These are phyloP conservation scores for Eucalyptus tenuipes DNA, from an alignment of 345 rosid genomes.

Conservation along the genomic window DNA sequence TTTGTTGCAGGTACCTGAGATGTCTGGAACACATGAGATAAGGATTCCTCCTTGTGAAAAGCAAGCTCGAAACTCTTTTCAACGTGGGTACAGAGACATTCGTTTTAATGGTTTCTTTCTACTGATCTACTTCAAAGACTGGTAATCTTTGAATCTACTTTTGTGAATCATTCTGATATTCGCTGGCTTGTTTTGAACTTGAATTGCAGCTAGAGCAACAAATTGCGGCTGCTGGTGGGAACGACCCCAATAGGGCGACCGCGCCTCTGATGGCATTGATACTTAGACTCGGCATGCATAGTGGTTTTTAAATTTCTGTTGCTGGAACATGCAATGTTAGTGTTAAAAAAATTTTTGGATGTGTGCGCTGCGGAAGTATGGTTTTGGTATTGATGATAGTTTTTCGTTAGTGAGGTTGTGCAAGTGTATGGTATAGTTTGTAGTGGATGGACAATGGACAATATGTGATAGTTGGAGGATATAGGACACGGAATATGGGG, in stretches of 20 bases:
- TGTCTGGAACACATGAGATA: conserved; percentile 75
- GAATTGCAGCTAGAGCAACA: conserved; percentile 72
- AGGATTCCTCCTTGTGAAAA: conserved; percentile 57
- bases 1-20: conserved; percentile 45
- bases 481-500: too few relatives aligned
- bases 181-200: neutral
- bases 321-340: neutral
- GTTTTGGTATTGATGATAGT: too few relatives aligned
- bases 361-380: too few relatives aligned
- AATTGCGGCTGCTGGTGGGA: conserved; percentile 74
- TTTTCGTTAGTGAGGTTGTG: too few relatives aligned
- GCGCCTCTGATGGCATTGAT: neutral
- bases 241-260: conserved; percentile 13
- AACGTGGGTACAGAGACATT: conserved; percentile 24
- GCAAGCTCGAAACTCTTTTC: conserved; percentile 66
- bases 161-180: neutral
- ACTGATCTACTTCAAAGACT: neutral
- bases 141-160: neutral
- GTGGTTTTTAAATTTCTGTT: neutral
- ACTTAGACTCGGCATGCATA: neutral
- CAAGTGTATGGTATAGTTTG: too few relatives aligned
- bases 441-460: too few relatives aligned
- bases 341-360: too few relatives aligned
- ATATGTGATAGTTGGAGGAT: too few relatives aligned
- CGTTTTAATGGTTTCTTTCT: neutral